Evolutionary conservation across 2,329 filamentous ascomycete species (phyloP), one percentile per base, ranked within the genome.

Genomic region (Nectriaceae sp.): DNA sequence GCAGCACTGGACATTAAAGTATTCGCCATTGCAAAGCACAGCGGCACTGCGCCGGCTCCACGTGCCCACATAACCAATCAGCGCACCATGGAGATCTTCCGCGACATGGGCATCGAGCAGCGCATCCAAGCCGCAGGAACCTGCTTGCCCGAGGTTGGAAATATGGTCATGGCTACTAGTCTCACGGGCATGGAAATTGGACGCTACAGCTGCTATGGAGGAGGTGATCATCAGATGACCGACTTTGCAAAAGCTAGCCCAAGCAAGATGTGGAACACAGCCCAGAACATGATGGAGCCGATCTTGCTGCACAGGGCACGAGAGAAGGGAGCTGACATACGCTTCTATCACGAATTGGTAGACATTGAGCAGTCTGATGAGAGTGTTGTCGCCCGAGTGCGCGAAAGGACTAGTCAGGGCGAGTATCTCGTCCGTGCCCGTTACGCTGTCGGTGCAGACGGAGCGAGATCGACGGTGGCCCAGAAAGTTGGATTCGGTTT

Each of bases 171-270:
- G 50, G 50, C 50, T 4, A 53, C 50, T 4, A 53, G 47, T 19
- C 44, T 53, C 4, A 51, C 48, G 1, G 47, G 50, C 5, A 47
- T 41, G 38, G 50, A 53, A 4, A 51, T 53, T 33, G 37, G 40
- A 13, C 50, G 50, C 11, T 53, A 53, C 8, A 45, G 26, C 33
- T 53, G 50, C 38, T 53, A 53, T 8, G 50, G 50, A 11, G 48
- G 48, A 10, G 50, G 48, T 0, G 50, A 53, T 4, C 29, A 53
- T 4, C 50, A 53, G n/a, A 40, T 40, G 21, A 47, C 48, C 4
- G 50, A 53, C 38, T 53, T 53, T 21, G 44, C 50, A 19, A 51
- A 51, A n/a, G 47, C 50, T 10, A 53, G 50, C 19, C 50, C 50
- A 2, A 39, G 21, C 5, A 20, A 51, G 50, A 53, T 53, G 50